A percentile compares a stretch with the other conserved stretches of the same genome.
Evolutionary conservation across 1,139 yeast genomes (phyloP).

Genomic region (Diutina siamensis): DNA sequence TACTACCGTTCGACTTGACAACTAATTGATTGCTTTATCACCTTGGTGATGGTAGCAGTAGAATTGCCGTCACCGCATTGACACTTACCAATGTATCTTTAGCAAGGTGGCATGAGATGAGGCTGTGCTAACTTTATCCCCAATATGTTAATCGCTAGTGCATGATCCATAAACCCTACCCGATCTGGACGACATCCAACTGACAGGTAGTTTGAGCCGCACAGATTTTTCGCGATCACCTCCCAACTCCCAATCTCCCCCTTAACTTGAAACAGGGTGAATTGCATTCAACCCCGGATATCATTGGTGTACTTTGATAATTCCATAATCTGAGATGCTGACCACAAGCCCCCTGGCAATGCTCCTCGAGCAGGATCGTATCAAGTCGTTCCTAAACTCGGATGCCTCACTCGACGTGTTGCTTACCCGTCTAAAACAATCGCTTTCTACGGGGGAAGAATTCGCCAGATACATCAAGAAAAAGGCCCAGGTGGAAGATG

Average conservation of each 20-base stretch:
- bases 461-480: conserved; percentile 68
- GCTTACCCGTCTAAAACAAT: conserved; percentile 63
- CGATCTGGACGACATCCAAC: too few species aligned
- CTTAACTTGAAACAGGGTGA: neutral
- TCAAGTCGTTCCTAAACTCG: conserved; percentile 13
- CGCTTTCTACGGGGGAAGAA: conserved; percentile 75
- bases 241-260: neutral
- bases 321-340: neutral
- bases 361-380: conserved; percentile 7
- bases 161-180: too few species aligned
- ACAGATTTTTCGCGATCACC: neutral
- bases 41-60: neutral
- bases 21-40: too few species aligned
- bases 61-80: neutral
- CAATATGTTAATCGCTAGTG: too few species aligned
- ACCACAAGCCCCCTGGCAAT: conserved; percentile 5
- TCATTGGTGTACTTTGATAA: neutral
- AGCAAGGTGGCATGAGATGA: too few species aligned
- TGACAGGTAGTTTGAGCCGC: too few species aligned
- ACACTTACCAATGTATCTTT: too few species aligned
- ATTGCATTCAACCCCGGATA: neutral
- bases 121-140: too few species aligned
- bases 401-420: conserved; percentile 50
- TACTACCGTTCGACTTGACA: too few species aligned
- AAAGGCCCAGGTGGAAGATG: conserved; percentile 70